Percentiles rank a stretch among this genome's conserved stretches.
Conservation (phyloP, 495 filamentous ascomycete genomes). For the Daldinia childiae region DNA sequence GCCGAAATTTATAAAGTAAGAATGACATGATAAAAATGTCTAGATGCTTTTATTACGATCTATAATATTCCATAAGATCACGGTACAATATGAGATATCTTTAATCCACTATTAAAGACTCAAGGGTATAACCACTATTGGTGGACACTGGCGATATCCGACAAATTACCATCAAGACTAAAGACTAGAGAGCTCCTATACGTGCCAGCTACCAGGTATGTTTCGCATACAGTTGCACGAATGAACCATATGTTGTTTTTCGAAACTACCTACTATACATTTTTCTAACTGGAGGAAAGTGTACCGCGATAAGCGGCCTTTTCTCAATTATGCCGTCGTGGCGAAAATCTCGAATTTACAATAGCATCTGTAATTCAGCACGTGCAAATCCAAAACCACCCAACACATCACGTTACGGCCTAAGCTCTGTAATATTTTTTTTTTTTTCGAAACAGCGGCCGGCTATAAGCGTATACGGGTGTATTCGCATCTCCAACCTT, state of each 20-base stretch:
- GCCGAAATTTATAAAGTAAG: neutral
- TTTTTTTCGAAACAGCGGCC: neutral
- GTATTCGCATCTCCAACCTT: neutral
- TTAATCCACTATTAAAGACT: neutral
- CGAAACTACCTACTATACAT: neutral
- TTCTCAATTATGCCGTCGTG: slow-evolving; percentile 32
- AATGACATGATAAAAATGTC: neutral
- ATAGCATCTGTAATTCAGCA: slow-evolving; percentile 21
- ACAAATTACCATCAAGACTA: neutral
- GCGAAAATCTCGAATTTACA: slow-evolving; percentile 21
- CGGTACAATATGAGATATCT: neutral
- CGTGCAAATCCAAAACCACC: slow-evolving; percentile 25
- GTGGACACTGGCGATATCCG: neutral
- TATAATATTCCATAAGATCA: neutral
- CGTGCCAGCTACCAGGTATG: neutral
- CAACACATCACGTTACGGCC: slow-evolving; percentile 34
- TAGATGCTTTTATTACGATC: neutral
- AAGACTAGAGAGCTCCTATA: neutral
- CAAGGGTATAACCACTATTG: neutral
- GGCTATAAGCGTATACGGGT: neutral
- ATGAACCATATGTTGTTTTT: neutral
- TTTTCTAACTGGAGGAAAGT: neutral
- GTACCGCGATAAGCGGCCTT: slow-evolving; percentile 31
- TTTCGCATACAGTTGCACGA: neutral
- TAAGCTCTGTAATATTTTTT: neutral